Conservation (phyloP, 2,329 filamentous ascomycete species). For the Neofusicoccum sp. region DNA sequence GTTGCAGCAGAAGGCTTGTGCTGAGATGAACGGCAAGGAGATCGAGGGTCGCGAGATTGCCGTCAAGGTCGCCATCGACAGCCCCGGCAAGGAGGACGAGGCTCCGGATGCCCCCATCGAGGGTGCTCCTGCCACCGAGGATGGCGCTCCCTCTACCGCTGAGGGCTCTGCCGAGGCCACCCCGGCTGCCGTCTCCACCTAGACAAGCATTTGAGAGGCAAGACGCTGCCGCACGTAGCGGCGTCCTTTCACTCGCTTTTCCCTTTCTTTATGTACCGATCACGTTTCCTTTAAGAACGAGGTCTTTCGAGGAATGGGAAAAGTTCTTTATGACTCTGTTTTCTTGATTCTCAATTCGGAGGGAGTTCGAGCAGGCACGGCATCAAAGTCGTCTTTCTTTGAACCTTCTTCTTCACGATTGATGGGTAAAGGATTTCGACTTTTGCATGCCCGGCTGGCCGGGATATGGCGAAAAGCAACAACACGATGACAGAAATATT, state of each 20-base stretch:
- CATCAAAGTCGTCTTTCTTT: conserved; percentile 20
- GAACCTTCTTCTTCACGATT: conserved; percentile 14
- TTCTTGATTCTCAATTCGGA: conserved; percentile 20
- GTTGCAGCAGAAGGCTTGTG: conserved; percentile 93
- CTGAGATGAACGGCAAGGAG: conserved; percentile 99
- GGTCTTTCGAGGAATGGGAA: conserved; percentile 21
- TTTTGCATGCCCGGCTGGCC: conserved; percentile 20
- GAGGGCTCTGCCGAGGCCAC: conserved; percentile 21
- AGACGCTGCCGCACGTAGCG: background rate
- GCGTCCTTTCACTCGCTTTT: conserved; percentile 11
- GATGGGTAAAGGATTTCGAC: conserved; percentile 19
- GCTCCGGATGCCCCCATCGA: conserved; percentile 55
- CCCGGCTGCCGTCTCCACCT: conserved; percentile 22
- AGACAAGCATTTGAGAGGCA: background rate
- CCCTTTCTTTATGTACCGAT: conserved; percentile 18
- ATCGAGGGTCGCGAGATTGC: conserved; percentile 98
- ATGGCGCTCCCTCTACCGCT: conserved; percentile 22
- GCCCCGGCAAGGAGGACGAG: conserved; percentile 96
- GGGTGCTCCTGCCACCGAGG: conserved; percentile 39
- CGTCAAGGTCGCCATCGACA: conserved; percentile 99
- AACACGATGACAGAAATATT: conserved; percentile 20
- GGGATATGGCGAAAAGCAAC: conserved; percentile 20
- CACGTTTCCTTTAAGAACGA: conserved; percentile 16
- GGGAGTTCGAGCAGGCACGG: conserved; percentile 21
- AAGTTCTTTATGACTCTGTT: conserved; percentile 19